Percentiles rank a stretch among this genome's conserved stretches.
Conservation (phyloP, 2,329 filamentous ascomycete genomes). For the Orbilia blumenaviensis region DNA sequence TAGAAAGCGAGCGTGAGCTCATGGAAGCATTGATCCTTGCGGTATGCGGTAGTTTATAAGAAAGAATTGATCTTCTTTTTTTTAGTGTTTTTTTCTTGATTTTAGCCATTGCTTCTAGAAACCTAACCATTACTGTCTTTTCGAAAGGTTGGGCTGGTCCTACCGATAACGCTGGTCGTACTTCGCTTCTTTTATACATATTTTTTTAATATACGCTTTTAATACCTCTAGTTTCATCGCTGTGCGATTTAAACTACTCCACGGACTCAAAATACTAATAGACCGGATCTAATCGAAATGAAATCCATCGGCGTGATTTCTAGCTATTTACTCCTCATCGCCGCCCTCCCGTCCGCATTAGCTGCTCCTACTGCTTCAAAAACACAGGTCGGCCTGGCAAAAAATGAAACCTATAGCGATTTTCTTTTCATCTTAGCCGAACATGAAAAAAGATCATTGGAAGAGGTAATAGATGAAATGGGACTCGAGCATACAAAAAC, state of each 20-base stretch:
- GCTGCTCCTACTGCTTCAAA: slow-evolving; percentile 19
- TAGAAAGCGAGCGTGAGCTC: background rate
- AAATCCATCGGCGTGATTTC: slow-evolving; percentile 31
- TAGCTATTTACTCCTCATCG: slow-evolving; percentile 20
- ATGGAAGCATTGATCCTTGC: background rate
- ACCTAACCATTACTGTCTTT: background rate
- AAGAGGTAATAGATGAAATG: slow-evolving; percentile 55
- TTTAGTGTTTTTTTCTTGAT: background rate
- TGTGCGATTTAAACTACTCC: slow-evolving; percentile 8
- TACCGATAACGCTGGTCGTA: slow-evolving; percentile 38
- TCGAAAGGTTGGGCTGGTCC: slow-evolving; percentile 31
- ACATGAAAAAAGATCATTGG: slow-evolving; percentile 54
- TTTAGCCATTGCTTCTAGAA: background rate
- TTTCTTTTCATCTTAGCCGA: slow-evolving; percentile 55
- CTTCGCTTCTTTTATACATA: slow-evolving; percentile 14
- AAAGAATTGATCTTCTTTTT: background rate
- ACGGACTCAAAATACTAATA: background rate
- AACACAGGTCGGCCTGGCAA: background rate
- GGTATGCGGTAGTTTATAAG: background rate
- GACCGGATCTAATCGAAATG: slow-evolving; percentile 19
- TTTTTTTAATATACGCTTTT: slow-evolving; percentile 14
- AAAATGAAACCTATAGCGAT: slow-evolving; percentile 24
- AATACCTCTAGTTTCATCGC: slow-evolving; percentile 8
- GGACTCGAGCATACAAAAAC: slow-evolving; percentile 57
- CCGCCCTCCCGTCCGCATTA: slow-evolving; percentile 4